Evolutionary conservation across 169 alveolate species (phyloP), one percentile per base, ranked within the genome.

Genomic region (Cryptosporidium felis): DNA sequence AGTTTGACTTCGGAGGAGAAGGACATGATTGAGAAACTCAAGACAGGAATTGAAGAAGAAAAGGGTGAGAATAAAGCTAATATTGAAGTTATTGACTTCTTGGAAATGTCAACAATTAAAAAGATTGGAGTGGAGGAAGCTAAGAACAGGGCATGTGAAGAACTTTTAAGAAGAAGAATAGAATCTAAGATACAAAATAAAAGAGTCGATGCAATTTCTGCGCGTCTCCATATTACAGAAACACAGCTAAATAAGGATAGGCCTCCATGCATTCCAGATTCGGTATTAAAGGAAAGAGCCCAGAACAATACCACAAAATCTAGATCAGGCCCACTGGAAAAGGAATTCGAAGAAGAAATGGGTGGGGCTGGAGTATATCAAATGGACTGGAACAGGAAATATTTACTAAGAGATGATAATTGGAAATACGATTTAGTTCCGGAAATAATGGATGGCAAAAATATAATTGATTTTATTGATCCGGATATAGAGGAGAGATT

Each of bases 301-400:
- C 74, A 49, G 40, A 30, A 42, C 12, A 58, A 58, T 9, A 30
- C 14, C 8, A 32, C 38, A 59, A 88, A 45, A 60, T 42, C 59
- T 42, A 81, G 10, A 80, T 80, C 81, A 5, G 59, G 60, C 18
- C 81, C 82, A 28, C 51, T 58, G 23, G 82, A 88, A 41, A 65
- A 60, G 91, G 82, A 82, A 8, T 63, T 65, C 14, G 92, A 95
- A 82, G 98, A 95, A 80, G 95, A 94, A 79, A 89, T 93, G 58
- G 99, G 99, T 10, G 99, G 99, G 1, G 97, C 99, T 26, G 99
- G 99, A 12, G 99, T 97, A n/a, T 98, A 95, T 88, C 93, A 94
- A n/a, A 92, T 93, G 36, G 98, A 95, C 88, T 88, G 93, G 66
- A 91, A 96, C 51, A 94, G 92, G 82, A 90, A 92, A 65, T 94